Evolutionary conservation across 176 grass and related monocot species (phyloP), one percentile per base, ranked within the genome.

Genomic region (Musa acuminata): DNA sequence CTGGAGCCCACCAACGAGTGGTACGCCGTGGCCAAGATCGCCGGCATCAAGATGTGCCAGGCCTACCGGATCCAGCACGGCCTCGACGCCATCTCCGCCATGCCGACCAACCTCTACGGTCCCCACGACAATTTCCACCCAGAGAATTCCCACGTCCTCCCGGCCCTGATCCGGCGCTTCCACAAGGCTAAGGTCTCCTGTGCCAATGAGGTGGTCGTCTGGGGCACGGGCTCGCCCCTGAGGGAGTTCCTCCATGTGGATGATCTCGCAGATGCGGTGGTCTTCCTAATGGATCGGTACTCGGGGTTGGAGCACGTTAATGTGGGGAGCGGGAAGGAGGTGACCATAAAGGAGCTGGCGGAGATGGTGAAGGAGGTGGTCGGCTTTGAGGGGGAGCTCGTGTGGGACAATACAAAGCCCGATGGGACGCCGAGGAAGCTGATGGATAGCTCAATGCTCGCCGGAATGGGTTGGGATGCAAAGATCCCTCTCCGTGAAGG

Each of bases 1-100:
- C 91, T 94, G 78, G 83, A 94, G 83, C 91, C 91, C 85, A 94
- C 91, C 78, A 94, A 94, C 55, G 87, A 90, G 81, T 89, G 87
- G 87, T 94, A 90, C 75, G 91, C 91, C 26, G 79, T 90, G 24
- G 85, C 91, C 55, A 94, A 94, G 91, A 90, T 94, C 67, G 85
- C 85, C 62, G 91, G 91, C 35, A 90, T 94, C 81, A 89, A 90
- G 91, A 83, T 90, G 83, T 90, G 87, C 87, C 87, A 94, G 87
- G 91, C 91, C 2, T 89, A 87, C 76, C 91, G 85, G 78, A 76
- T 89, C 83, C 85, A 94, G 87, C 87, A 94, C 51, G 85, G 91
- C 53, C 80, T 90, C 55, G 91, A 89, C 69, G 82, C 85, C 58
- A 54, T 94, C 77, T 90, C 85, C 52, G 85, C 85, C 81, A 94